phyloP scores from a whole-genome alignment of 2,329 filamentous ascomycete species.

The Monilinia vaccinii-corymbosi region DNA sequence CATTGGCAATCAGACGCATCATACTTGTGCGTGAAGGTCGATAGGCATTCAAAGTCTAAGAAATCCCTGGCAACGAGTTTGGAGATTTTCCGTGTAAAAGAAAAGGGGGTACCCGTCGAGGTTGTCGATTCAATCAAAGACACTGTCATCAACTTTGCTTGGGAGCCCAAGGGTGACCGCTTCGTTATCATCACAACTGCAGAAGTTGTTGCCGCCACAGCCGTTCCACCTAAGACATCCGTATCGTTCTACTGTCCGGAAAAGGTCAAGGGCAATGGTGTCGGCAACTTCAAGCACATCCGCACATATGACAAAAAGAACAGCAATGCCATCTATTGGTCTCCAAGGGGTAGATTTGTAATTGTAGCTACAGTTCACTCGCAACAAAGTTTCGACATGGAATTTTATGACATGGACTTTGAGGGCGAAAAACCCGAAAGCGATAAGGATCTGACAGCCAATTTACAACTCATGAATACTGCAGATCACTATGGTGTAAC shows the following conservation, averaged over 20 bases:
- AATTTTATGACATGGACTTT: conserved; percentile 97
- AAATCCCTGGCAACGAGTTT: conserved; percentile 95
- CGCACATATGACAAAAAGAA: conserved; percentile 98
- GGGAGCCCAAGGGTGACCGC: conserved; percentile 96
- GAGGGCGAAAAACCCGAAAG: conserved; percentile 91
- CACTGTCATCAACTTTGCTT: conserved; percentile 98
- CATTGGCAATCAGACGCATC: conserved; percentile 96
- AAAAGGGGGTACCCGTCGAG: conserved; percentile 97
- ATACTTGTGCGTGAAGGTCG: conserved; percentile 97
- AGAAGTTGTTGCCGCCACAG: conserved; percentile 68
- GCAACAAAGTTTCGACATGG: conserved; percentile 86
- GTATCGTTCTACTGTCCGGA: conserved; percentile 97
- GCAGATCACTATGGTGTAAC: conserved; percentile 96
- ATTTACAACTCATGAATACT: conserved; percentile 88
- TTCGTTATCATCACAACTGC: conserved; percentile 96
- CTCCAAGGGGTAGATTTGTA: conserved; percentile 88
- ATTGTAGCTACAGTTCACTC: conserved; percentile 89
- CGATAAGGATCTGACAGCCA: conserved; percentile 90
- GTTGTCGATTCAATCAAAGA: conserved; percentile 97
- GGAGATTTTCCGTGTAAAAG: conserved; percentile 93
- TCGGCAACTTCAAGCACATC: conserved; percentile 94
- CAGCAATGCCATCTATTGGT: conserved; percentile 99
- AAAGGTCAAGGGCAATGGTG: conserved; percentile 70
- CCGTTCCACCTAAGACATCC: conserved; percentile 84
- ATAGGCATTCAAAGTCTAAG: conserved; percentile 97